Conservation (phyloP, 2,329 filamentous ascomycete genomes). For the Bimuria novae-zelandiae region DNA sequence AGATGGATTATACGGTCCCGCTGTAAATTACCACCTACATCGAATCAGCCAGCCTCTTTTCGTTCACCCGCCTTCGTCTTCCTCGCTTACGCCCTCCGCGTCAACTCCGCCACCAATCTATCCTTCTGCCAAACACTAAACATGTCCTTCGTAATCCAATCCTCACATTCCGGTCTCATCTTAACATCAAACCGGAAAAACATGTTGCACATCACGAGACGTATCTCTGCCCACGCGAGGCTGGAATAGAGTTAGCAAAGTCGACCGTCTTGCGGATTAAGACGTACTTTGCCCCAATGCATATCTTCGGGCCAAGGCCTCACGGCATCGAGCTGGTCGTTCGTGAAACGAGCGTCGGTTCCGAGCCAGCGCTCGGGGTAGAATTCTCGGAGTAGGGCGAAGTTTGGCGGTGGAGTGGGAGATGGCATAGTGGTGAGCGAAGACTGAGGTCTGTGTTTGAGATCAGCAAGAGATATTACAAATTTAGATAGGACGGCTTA, state of each 20-base stretch:
- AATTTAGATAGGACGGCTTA: conserved; percentile 5
- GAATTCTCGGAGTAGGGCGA: conserved; percentile 24
- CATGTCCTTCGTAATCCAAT: conserved; percentile 6
- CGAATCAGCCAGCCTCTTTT: too few relatives aligned
- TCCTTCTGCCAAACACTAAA: conserved; percentile 9
- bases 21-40: too few relatives aligned
- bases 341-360: conserved; percentile 17
- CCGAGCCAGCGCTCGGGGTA: conserved; percentile 32
- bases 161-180: conserved; percentile 6
- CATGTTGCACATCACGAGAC: conserved; percentile 44
- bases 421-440: conserved; percentile 21
- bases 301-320: conserved; percentile 28
- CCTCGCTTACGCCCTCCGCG: not conserved
- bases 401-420: conserved; percentile 24
- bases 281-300: conserved; percentile 20
- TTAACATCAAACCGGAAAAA: conserved; percentile 46
- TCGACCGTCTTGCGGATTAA: not conserved
- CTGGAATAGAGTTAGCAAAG: not conserved
- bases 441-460: conserved; percentile 14
- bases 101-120: not conserved
- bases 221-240: conserved; percentile 46
- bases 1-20: too few relatives aligned
- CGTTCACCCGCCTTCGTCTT: too few relatives aligned
- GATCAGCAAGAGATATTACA: not conserved
- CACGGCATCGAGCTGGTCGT: conserved; percentile 34